A percentile compares a stretch with the other conserved stretches of the same genome.
phyloP scores from a whole-genome alignment of 2,329 filamentous ascomycete species.

The Emmonsia crescens region DNA sequence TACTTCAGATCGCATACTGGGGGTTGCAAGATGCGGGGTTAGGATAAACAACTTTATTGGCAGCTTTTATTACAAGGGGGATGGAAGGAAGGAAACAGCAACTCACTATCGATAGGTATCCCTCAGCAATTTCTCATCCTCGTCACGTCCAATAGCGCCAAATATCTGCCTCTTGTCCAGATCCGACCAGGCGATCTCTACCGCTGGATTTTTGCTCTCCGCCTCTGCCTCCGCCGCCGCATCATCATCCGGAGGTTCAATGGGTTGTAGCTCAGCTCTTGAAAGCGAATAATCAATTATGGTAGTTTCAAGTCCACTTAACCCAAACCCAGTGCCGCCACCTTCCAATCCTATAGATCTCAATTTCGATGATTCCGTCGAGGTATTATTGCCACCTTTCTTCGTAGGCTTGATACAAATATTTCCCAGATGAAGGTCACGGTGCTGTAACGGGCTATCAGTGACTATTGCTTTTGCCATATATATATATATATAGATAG shows the following conservation, averaged over 20 bases:
- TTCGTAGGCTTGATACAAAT: conserved; percentile 44
- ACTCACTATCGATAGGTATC: conserved; percentile 34
- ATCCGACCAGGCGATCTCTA: conserved; percentile 29
- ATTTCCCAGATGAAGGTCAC: conserved; percentile 57
- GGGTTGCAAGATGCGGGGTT: background rate
- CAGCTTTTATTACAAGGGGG: too few relatives aligned
- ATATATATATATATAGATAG: background rate
- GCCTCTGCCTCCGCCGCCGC: conserved; percentile 7
- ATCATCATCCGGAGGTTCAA: conserved; percentile 16
- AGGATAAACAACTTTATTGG: background rate
- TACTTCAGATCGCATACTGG: conserved; percentile 32
- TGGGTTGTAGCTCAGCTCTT: conserved; percentile 40
- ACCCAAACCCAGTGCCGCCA: conserved; percentile 34
- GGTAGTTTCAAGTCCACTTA: conserved; percentile 49
- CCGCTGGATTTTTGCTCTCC: background rate
- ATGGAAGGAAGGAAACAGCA: background rate
- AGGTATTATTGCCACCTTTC: conserved; percentile 17
- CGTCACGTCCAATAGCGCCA: conserved; percentile 31
- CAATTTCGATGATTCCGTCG: conserved; percentile 25
- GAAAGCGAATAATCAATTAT: conserved; percentile 60
- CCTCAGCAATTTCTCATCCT: conserved; percentile 30
- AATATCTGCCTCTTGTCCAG: conserved; percentile 35
- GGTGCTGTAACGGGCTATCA: conserved; percentile 34
- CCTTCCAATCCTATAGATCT: conserved; percentile 22
- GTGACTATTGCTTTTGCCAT: background rate